Evolutionary conservation across 148 eudicot genomes (phyloP).

Genomic region (Rhododendron simsii): DNA sequence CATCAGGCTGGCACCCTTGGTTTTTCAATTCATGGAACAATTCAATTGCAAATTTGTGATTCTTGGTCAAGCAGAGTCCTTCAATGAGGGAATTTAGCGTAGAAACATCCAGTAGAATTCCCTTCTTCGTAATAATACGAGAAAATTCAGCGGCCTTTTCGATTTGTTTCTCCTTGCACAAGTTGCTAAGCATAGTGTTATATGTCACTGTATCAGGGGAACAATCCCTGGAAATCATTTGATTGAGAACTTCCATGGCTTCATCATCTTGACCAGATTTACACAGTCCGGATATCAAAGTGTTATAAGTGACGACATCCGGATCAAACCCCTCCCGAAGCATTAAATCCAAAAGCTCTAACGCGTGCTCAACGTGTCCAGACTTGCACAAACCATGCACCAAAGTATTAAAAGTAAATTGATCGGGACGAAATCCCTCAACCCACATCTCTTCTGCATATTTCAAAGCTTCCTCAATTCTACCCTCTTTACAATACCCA

Average conservation of each 20-base stretch:
- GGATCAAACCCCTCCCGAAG: slow-evolving; percentile 90
- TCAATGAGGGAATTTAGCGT: slow-evolving; percentile 92
- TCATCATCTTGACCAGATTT: slow-evolving; percentile 66
- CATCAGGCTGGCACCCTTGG: slow-evolving; percentile 87
- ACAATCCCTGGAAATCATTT: slow-evolving; percentile 75
- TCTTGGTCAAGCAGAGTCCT: slow-evolving; percentile 73
- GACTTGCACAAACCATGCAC: slow-evolving; percentile 69
- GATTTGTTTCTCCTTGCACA: slow-evolving; percentile 85
- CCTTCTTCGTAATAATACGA: slow-evolving; percentile 57
- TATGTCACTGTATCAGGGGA: slow-evolving; percentile 77
- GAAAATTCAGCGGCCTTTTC: slow-evolving; percentile 77
- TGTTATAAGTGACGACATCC: slow-evolving; percentile 66
- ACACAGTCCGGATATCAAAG: slow-evolving; percentile 78
- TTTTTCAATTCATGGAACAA: slow-evolving; percentile 71
- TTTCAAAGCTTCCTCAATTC: slow-evolving; percentile 68
- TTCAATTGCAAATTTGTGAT: slow-evolving; percentile 56
- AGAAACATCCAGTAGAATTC: slow-evolving; percentile 77
- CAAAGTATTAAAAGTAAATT: slow-evolving; percentile 74
- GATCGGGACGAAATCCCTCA: slow-evolving; percentile 77
- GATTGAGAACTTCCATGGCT: slow-evolving; percentile 79
- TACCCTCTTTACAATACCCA: slow-evolving; percentile 81
- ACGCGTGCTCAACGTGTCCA: slow-evolving; percentile 70
- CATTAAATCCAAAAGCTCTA: slow-evolving; percentile 84
- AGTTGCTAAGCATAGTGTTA: slow-evolving; percentile 70
- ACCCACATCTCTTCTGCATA: slow-evolving; percentile 56